Base-by-base conservation (phyloP, 2,329 filamentous ascomycete genomes). In the Talaromyces sp. region DNA sequence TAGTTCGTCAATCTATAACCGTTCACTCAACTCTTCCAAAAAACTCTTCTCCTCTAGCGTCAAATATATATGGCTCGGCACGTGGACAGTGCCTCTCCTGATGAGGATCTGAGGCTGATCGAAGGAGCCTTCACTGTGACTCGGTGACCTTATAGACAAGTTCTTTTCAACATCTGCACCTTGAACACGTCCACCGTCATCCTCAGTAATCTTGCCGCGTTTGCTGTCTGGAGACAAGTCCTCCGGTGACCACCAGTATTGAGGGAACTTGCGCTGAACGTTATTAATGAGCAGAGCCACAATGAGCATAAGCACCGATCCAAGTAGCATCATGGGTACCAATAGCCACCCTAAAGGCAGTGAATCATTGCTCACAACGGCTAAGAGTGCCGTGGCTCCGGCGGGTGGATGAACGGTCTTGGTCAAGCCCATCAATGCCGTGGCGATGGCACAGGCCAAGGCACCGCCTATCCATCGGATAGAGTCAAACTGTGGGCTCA, bases 331-430 rank as follows among this genome's bases (percentile, higher is more conserved):
- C 6, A 91, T 78, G 0, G 87, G 85, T 6, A 92, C 73, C 13
- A 91, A 76, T 66, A 83, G 86, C 90, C 90, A 93, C n/a, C 89
- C 89, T 11, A 92, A 75, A 0, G 71, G 69, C 10, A 82, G 79
- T 1, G 87, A 78, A 1, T 80, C 78, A 2, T 83, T 78, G 65
- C 88, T 86, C 1, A 87, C 81, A 0, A 89, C 87, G 0, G 89
- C 89, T 31, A 93, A 78, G 1, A 93, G 77, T 0, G 89, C 90
- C 0, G 90, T 93, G 9, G 90, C 90, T 4, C 90, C 90, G 0
- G 89, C 90, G 0, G 90, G 90, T 0, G 90, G 90, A 69, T 93
- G 89, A 0, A 90, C 82, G 0, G 89, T 92, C 61, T 88, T 89
- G 1, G 89, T 92, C 24, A 91, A 70, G 0, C 83, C 83, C 90